phyloP scores from a whole-genome alignment of 192 early-diverging fungal genomes.

The Umbelopsis isabellina region DNA sequence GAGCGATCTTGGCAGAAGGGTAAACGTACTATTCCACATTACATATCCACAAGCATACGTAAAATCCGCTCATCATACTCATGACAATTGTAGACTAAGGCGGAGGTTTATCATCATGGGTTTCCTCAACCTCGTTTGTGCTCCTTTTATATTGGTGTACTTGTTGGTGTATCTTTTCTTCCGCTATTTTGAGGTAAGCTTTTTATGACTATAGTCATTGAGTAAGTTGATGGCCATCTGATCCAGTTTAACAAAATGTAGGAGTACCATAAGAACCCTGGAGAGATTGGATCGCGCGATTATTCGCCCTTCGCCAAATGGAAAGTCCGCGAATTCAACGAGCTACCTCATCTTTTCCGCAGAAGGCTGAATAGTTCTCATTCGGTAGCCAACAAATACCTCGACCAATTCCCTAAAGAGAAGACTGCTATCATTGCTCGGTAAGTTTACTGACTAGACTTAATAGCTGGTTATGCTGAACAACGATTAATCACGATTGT shows the following conservation, averaged over 20 bases:
- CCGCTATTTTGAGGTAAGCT: conserved; percentile 87
- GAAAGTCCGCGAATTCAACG: conserved; percentile 98
- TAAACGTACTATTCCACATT: conserved; percentile 41
- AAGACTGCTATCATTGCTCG: conserved; percentile 76
- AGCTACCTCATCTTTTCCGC: conserved; percentile 89
- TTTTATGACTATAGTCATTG: not conserved
- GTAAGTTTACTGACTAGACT: conserved; percentile 32
- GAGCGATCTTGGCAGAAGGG: conserved; percentile 68
- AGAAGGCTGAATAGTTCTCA: conserved; percentile 75
- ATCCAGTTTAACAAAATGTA: conserved; percentile 37
- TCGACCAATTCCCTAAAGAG: conserved; percentile 89
- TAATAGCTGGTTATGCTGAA: not conserved
- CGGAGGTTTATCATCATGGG: conserved; percentile 89
- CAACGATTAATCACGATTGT: not conserved
- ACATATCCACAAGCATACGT: conserved; percentile 27
- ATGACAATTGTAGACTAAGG: conserved; percentile 47
- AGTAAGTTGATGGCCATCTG: not conserved
- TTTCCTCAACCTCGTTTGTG: conserved; percentile 78
- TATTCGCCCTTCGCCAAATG: conserved; percentile 88
- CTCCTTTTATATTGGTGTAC: conserved; percentile 87
- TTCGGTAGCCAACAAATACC: conserved; percentile 77
- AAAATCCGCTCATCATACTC: not conserved
- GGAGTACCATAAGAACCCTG: conserved; percentile 83
- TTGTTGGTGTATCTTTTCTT: conserved; percentile 87
- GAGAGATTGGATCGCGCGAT: conserved; percentile 73